A percentile compares a stretch with the other conserved stretches of the same genome.
phyloP scores from a whole-genome alignment of 371 early-diverging fungal species.

The Mortierella sp. region DNA sequence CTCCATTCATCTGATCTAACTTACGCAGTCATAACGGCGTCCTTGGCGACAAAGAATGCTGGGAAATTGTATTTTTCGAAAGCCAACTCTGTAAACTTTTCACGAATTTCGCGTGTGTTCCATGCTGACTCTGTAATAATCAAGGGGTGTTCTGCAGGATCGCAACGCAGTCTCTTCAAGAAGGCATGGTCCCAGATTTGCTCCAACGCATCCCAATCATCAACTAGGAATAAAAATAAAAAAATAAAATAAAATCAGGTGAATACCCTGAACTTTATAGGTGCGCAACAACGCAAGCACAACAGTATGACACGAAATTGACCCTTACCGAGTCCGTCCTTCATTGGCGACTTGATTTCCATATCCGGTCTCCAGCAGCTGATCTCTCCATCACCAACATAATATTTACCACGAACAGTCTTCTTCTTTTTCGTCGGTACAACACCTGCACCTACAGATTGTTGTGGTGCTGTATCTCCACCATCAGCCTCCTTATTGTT shows the following conservation, averaged over 20 bases:
- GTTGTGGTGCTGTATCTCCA: conserved; percentile 37
- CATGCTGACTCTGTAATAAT: conserved; percentile 93
- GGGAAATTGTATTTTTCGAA: conserved; percentile 94
- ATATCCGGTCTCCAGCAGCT: conserved; percentile 81
- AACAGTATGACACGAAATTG: too few relatives aligned
- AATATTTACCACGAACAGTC: conserved; percentile 62
- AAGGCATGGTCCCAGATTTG: conserved; percentile 89
- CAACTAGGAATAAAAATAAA: conserved; percentile 62
- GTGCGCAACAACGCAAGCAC: too few relatives aligned
- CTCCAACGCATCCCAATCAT: conserved; percentile 95
- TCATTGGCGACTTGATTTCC: conserved; percentile 84
- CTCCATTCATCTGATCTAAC: conserved; percentile 16
- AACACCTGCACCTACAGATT: conserved; percentile 28
- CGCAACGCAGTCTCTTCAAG: conserved; percentile 72
- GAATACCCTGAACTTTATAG: neutral
- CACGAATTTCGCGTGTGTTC: conserved; percentile 84
- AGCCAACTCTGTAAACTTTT: conserved; percentile 90
- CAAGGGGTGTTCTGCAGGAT: conserved; percentile 88
- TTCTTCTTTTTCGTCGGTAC: conserved; percentile 34
- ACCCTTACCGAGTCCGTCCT: conserved; percentile 76
- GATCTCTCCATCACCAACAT: conserved; percentile 85
- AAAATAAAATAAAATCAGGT: neutral
- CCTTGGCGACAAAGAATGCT: conserved; percentile 93
- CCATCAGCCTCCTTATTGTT: conserved; percentile 51
- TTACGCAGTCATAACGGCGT: conserved; percentile 93